A percentile compares a stretch with the other conserved stretches of the same genome.
phyloP scores from a whole-genome alignment of 2,329 filamentous ascomycete genomes.

The Aspergillus vadensis region DNA sequence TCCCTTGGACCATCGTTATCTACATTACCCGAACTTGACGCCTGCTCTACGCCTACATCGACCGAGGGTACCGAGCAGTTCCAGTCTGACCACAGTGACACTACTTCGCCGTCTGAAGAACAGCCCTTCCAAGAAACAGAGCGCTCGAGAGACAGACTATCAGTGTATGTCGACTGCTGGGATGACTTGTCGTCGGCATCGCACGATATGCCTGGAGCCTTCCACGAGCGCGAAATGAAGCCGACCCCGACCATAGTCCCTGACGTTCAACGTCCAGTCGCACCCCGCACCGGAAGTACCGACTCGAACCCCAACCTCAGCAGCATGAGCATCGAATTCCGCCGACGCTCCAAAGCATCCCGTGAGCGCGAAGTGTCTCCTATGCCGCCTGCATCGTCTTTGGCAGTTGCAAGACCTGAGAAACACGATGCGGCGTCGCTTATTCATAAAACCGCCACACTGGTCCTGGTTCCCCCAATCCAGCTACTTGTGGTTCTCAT shows the following conservation, averaged over 20 bases:
- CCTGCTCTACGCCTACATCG: slow-evolving; percentile 24
- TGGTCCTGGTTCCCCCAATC: slow-evolving; percentile 77
- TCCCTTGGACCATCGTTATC: slow-evolving; percentile 34
- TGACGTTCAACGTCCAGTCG: slow-evolving; percentile 1
- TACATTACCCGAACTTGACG: slow-evolving; percentile 22
- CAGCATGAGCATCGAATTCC: slow-evolving; percentile 41
- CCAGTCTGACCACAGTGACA: not conserved
- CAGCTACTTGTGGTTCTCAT: slow-evolving; percentile 79
- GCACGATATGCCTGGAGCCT: slow-evolving; percentile 6
- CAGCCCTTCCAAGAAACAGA: slow-evolving; percentile 27
- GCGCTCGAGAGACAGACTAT: slow-evolving; percentile 19
- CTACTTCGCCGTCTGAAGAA: not conserved
- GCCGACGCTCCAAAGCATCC: slow-evolving; percentile 59
- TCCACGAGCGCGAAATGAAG: slow-evolving; percentile 10
- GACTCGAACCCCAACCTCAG: slow-evolving; percentile 27
- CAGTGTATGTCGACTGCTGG: slow-evolving; percentile 9
- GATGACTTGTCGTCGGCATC: slow-evolving; percentile 10
- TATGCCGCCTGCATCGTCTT: slow-evolving; percentile 66
- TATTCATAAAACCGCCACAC: slow-evolving; percentile 73
- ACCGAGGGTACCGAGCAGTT: slow-evolving; percentile 8
- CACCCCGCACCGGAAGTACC: slow-evolving; percentile 26
- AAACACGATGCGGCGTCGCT: slow-evolving; percentile 64
- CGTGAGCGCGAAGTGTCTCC: slow-evolving; percentile 64
- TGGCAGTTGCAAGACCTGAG: slow-evolving; percentile 55
- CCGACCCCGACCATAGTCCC: not conserved